Evolutionary conservation across 169 alveolate species (phyloP).

Genomic region (Theileria luwenshuni): DNA sequence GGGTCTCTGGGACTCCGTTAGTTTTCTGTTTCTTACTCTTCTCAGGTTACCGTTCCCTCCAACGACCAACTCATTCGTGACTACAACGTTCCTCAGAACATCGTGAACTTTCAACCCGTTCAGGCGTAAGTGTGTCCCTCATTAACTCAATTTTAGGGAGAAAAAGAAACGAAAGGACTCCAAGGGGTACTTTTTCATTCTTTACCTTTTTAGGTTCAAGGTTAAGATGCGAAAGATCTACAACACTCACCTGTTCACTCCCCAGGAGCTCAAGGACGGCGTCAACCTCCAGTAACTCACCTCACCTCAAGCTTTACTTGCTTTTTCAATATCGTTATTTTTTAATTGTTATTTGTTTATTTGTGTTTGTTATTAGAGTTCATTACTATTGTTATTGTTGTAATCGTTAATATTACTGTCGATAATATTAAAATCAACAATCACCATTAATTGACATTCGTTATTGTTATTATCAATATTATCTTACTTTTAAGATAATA

Average conservation of each 20-base stretch:
- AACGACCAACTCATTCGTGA: constrained; percentile 52
- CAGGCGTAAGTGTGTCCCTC: constrained; percentile 1
- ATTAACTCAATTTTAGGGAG: constrained; percentile 11
- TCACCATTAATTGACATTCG: too few relatives aligned
- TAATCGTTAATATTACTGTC: too few relatives aligned
- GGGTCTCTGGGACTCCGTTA: constrained; percentile 75
- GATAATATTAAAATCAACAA: too few relatives aligned
- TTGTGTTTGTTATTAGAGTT: too few relatives aligned
- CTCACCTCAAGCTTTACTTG: too few relatives aligned
- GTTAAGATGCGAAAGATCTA: constrained; percentile 74
- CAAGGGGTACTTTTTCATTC: constrained; percentile 26
- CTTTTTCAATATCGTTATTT: too few relatives aligned
- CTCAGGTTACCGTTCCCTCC: constrained; percentile 53
- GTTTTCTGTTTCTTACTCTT: background rate
- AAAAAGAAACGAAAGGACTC: constrained; percentile 11
- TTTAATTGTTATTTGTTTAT: too few relatives aligned
- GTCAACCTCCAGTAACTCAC: too few relatives aligned
- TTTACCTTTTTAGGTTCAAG: constrained; percentile 23
- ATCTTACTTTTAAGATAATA: too few relatives aligned
- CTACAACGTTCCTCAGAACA: constrained; percentile 43
- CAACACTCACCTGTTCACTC: constrained; percentile 79
- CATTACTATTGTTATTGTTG: too few relatives aligned
- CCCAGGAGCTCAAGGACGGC: constrained; percentile 74
- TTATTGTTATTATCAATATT: too few relatives aligned
- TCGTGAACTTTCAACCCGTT: constrained; percentile 10